Evolutionary conservation across 495 filamentous ascomycete genomes (phyloP), one percentile per base, ranked within the genome.

Genomic region (Talaromyces thailandensis): DNA sequence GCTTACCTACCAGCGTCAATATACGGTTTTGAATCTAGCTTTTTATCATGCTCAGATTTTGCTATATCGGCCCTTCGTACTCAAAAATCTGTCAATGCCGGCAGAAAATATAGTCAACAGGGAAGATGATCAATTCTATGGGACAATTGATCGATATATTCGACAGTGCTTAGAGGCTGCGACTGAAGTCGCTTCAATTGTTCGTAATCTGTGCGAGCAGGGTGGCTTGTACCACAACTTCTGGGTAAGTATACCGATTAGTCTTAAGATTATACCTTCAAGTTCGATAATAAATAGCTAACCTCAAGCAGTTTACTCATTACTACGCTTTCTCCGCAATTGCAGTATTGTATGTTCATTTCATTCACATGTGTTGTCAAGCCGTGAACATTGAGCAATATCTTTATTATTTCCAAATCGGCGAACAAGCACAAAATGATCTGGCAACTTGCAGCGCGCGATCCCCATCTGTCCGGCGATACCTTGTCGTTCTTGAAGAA

Each of bases 401-500:
- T 40, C 14, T 40, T 40, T 40, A 40, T 1, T 40, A 40, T 14
- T 40, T 40, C 3, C 35, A 40, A 40, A 40, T 40, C 35, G 35
- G 35, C 5, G 35, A 40, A 40, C 35, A 40, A 40, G 35, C 35
- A 4, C 35, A 40, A 4, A 40, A 40, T 1, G 35, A 40, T 14
- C 35, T 40, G 35, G 35, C 35, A 16, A 40, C 35, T 16, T 40
- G 35, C 35, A 40, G 35, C 4, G 35, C 2, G 35, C 14, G 14
- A 40, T 40, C 35, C 35, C 35, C 35, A 1, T 40, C 35, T 40
- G 35, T 40, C 16, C 35, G 35, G 35, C 35, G 35, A 0, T 78
- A 76, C 62, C 69, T 71, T 4, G 66, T 75, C 48, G 76, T 80
- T 0, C 70, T 80, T 1, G 74, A 76, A 53, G 75, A 79, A 56